Percentiles rank a stretch among this genome's conserved stretches.
Conservation (phyloP, 2,329 filamentous ascomycete species). For the Fusarium odoratissimum region DNA sequence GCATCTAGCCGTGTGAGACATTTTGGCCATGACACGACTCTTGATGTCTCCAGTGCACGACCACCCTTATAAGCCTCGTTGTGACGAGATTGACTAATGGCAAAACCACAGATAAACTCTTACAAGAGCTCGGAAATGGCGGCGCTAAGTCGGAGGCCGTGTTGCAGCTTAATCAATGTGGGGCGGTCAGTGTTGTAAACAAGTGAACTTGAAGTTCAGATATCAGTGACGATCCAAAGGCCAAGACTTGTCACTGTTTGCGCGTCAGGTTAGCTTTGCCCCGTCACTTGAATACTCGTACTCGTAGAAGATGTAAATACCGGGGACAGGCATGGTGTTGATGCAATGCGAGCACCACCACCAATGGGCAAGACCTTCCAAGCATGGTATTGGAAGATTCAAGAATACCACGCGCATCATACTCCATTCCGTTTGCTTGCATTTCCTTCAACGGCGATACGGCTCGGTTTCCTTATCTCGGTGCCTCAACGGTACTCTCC, state of each 20-base stretch:
- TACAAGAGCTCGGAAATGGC: conserved; percentile 31
- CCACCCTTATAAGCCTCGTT: conserved; percentile 35
- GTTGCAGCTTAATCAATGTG: conserved; percentile 26
- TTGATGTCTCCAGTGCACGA: conserved; percentile 22
- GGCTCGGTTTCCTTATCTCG: conserved; percentile 38
- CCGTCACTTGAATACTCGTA: conserved; percentile 14
- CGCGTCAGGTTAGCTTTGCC: neutral
- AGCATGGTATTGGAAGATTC: neutral
- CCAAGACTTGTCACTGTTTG: neutral
- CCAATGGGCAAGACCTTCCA: conserved; percentile 15
- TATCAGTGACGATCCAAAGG: neutral
- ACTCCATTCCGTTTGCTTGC: conserved; percentile 3
- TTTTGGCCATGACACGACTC: conserved; percentile 18
- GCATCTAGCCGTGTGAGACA: conserved; percentile 36
- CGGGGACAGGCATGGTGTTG: conserved; percentile 26
- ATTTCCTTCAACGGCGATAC: conserved; percentile 7
- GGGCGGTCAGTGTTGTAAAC: conserved; percentile 20
- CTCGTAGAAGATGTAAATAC: conserved; percentile 21
- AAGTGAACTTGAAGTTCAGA: conserved; percentile 4
- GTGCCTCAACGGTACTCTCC: conserved; percentile 11
- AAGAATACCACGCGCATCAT: neutral
- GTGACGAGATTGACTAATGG: conserved; percentile 9
- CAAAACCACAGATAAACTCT: conserved; percentile 16
- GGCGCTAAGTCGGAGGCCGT: conserved; percentile 36
- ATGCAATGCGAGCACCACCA: conserved; percentile 21